phyloP scores from a whole-genome alignment of 148 eudicot genomes.

The Limonium bicolor region DNA sequence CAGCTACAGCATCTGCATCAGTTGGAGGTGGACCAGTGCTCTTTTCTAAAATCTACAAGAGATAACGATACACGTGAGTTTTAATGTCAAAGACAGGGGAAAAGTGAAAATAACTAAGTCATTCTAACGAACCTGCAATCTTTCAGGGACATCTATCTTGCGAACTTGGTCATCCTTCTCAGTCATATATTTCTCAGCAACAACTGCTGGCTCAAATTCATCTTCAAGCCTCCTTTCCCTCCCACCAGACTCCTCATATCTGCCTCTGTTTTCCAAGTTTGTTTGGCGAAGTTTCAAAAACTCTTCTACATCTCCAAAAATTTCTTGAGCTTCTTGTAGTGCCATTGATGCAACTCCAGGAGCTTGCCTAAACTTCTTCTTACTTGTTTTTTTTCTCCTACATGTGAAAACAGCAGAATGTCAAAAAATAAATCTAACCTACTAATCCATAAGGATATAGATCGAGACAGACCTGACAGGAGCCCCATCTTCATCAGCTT shows the following conservation, averaged over 20 bases:
- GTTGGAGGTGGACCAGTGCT: slow-evolving; percentile 69
- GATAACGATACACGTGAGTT: background rate
- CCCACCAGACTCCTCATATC: slow-evolving; percentile 32
- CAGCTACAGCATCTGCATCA: slow-evolving; percentile 42
- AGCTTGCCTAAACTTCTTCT: slow-evolving; percentile 57
- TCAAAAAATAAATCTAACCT: background rate
- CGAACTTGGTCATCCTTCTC: slow-evolving; percentile 60
- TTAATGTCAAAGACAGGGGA: no score
- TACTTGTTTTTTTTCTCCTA: slow-evolving; percentile 50
- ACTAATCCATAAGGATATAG: background rate
- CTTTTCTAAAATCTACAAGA: slow-evolving; percentile 53
- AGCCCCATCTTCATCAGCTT: slow-evolving; percentile 57
- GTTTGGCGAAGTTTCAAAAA: slow-evolving; percentile 39
- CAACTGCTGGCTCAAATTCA: slow-evolving; percentile 70
- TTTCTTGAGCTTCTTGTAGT: slow-evolving; percentile 74
- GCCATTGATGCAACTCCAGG: slow-evolving; percentile 68
- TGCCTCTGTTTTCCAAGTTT: slow-evolving; percentile 30
- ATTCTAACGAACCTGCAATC: slow-evolving; percentile 53
- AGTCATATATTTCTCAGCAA: slow-evolving; percentile 73
- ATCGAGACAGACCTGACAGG: slow-evolving; percentile 39
- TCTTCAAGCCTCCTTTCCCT: slow-evolving; percentile 61
- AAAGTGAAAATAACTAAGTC: background rate
- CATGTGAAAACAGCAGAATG: slow-evolving; percentile 6
- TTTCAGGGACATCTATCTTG: slow-evolving; percentile 70
- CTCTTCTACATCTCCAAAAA: slow-evolving; percentile 91